These are phyloP conservation scores for Nothophoma quercina DNA, from an alignment of 2,329 filamentous ascomycete genomes.

Conservation along the genomic window DNA sequence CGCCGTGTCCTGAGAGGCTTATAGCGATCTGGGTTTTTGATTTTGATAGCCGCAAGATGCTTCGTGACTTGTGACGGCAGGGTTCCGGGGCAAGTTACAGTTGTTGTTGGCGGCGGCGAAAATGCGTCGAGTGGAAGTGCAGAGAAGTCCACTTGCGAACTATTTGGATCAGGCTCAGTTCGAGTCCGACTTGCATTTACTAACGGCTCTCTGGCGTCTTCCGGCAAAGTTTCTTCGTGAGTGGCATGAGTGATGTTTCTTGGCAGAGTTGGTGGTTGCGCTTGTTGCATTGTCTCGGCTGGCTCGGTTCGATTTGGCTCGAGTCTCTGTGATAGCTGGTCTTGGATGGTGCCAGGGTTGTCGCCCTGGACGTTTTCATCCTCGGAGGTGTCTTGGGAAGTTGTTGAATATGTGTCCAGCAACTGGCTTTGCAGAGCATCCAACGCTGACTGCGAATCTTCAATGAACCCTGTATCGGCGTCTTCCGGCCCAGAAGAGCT, in stretches of 20 bases:
- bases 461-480: constrained; percentile 42
- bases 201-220: background rate
- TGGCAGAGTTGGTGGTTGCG: background rate
- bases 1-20: constrained; percentile 53
- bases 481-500: constrained; percentile 4
- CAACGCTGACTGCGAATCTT: constrained; percentile 55
- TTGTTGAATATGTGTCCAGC: constrained; percentile 31
- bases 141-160: constrained; percentile 17
- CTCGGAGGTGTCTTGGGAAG: constrained; percentile 33
- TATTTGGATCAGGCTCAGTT: background rate
- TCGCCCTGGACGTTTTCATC: constrained; percentile 13
- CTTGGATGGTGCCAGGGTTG: background rate
- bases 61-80: constrained; percentile 42
- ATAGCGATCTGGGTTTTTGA: constrained; percentile 42
- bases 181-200: background rate
- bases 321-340: background rate
- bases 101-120: constrained; percentile 35
- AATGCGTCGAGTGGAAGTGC: constrained; percentile 33
- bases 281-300: constrained; percentile 1
- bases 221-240: background rate
- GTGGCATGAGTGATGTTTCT: background rate
- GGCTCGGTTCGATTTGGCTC: too few species aligned
- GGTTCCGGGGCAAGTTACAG: constrained; percentile 21
- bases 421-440: constrained; percentile 54
- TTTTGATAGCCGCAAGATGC: constrained; percentile 35